Base-by-base conservation (phyloP, 176 grass and related monocot species). In the Aegilops speltoides region DNA sequence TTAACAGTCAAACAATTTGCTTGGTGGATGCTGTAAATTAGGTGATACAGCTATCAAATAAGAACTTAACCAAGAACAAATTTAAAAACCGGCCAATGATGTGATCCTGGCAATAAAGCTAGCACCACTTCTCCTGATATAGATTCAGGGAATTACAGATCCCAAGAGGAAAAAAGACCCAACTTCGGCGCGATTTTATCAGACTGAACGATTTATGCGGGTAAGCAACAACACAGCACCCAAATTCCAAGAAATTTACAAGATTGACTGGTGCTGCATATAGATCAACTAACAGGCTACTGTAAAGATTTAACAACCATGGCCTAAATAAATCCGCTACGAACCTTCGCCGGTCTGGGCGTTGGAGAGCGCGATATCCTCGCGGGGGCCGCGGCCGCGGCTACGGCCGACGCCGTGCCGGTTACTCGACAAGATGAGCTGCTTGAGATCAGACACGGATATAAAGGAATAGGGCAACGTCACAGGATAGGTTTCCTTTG, bases 291-390 rank as follows among this genome's bases (percentile, higher is more conserved):
- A 34, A 34, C 33, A 34, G 33, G 33, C 17, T 17, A 25, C 1
- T 41, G 66, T 56, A 59, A 24, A 36, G 65, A 45, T 41, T n/a
- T 24, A 77, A 71, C 16, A 77, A 71, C 16, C 73, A 70, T 34
- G 78, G 28, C 29, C 75, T 43, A 37, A 70, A 70, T 64, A 28
- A 19, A 85, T 36, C 57, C 33, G 10, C 40, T 41, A 41, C 92
- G 11, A 86, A 94, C 87, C 93, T 92, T 92, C 90, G n/a, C 86
- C 86, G 0, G 68, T 90, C 83, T 90, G 85, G 52, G 85, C 63
- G 76, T 92, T 81, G 73, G 74, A 83, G 83, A 95, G 52, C 7
- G 46, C 77, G 5, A 95, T 74, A 80, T 90, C 93, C 33, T 90
- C 89, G 45, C 86, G 76, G 6, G 64, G 73, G 36, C 90, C 85